Conservation (phyloP, 129 eudicot genomes). For the Dittrichia graveolens region DNA sequence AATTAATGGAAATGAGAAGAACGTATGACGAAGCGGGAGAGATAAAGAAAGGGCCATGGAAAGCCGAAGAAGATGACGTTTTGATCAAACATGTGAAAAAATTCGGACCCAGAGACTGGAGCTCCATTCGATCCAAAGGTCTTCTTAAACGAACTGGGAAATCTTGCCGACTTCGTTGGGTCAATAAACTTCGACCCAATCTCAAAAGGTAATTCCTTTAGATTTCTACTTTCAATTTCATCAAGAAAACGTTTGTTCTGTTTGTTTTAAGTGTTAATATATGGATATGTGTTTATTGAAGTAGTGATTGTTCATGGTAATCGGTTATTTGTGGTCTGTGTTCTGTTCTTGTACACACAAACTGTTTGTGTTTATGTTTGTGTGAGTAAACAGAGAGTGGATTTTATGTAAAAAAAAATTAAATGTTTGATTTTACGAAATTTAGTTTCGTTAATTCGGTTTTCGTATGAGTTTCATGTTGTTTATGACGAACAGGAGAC, state of each 20-base stretch:
- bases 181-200: slow-evolving; percentile 85
- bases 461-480: too few relatives aligned
- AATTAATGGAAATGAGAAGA: slow-evolving; percentile 41
- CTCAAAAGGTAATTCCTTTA: slow-evolving; percentile 54
- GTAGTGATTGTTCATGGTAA: neutral
- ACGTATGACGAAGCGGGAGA: slow-evolving; percentile 46
- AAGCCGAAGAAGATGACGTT: slow-evolving; percentile 76
- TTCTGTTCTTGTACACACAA: slow-evolving; percentile 3
- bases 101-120: slow-evolving; percentile 83
- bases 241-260: neutral
- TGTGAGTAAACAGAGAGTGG: neutral
- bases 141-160: slow-evolving; percentile 81
- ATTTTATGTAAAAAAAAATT: neutral
- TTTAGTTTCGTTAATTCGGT: too few relatives aligned
- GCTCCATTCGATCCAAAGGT: slow-evolving; percentile 99
- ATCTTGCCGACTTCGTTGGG: slow-evolving; percentile 96
- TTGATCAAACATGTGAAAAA: slow-evolving; percentile 63
- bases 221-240: neutral
- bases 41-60: slow-evolving; percentile 90
- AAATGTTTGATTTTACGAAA: too few relatives aligned
- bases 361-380: slow-evolving; percentile 27
- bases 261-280: neutral
- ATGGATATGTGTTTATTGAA: neutral
- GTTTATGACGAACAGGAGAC: too few relatives aligned
- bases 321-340: neutral